Conservation (phyloP, 1,284 basidiomycete genomes). For the Papiliotrema fonsecae region DNA sequence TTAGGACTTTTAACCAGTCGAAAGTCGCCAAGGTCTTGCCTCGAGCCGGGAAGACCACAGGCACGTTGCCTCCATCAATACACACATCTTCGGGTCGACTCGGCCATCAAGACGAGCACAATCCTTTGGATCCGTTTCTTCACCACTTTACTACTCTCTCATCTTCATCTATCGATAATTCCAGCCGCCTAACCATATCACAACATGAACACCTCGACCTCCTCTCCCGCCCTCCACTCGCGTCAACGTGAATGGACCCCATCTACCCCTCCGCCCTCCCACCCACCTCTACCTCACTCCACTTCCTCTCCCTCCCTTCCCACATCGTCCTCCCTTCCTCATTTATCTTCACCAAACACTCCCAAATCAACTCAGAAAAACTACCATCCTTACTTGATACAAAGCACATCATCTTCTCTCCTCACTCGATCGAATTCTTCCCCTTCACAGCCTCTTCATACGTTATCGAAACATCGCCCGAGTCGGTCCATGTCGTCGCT, state of each 20-base stretch:
- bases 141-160: too few species aligned
- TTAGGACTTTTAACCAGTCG: too few species aligned
- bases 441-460: conserved; percentile 21
- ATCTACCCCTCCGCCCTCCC: not conserved
- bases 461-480: conserved; percentile 16
- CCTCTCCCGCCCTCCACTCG: not conserved
- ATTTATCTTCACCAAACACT: conserved; percentile 9
- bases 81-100: too few species aligned
- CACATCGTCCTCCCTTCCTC: conserved; percentile 6
- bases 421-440: conserved; percentile 33
- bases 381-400: conserved; percentile 35
- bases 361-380: conserved; percentile 13
- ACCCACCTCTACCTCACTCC: conserved; percentile 1
- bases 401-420: conserved; percentile 26
- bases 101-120: too few species aligned
- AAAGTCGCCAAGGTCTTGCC: too few species aligned
- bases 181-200: not conserved
- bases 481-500: conserved; percentile 27
- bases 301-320: not conserved
- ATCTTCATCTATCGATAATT: too few species aligned
- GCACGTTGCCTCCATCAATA: too few species aligned
- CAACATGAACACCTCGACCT: not conserved
- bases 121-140: too few species aligned
- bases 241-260: not conserved
- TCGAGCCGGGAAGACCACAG: too few species aligned